Base-by-base conservation (phyloP, 164 flowering plant species). In the Aristolochia californica region DNA sequence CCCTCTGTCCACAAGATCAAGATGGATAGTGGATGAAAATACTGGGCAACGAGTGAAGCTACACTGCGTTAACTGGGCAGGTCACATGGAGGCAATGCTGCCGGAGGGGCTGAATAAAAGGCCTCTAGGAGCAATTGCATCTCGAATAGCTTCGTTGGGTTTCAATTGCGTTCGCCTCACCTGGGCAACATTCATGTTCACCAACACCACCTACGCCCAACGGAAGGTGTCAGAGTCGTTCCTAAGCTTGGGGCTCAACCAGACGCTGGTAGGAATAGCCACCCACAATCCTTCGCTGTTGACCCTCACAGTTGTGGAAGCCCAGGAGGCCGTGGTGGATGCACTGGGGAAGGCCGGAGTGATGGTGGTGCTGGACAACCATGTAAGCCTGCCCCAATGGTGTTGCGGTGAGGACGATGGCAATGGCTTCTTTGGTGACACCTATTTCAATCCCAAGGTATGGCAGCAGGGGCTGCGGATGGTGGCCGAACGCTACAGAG, bases 121-220 rank as follows among this genome's bases (percentile, higher is more conserved):
- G 60, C 80, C 81, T 5, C 27, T 80, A 9, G 34, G n/a, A 14
- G 60, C 50, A 15, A 70, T 77, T 10, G 72, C 64, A 2, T 22
- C 24, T 0, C 40, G 52, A 26, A 65, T 80, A 2, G 38, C 65
- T 21, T 50, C 69, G 2, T 38, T 65, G 30, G 78, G 80, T 0
- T 80, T 77, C 59, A 80, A 75, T 43, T 68, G 73, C 58, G 81
- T 80, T 5, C 71, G 81, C 13, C 69, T 80, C 48, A 77, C 79
- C 1, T 75, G 77, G 77, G 66, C 83, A 2, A 65, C 73, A 1
- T 69, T 34, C 49, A 65, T 75, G 75, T 75, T 68, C 61, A 80
- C 81, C 21, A 43, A 68, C 1, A 9, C 40, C 2, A 2, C 10
- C 18, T 52, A 58, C 38, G 62, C 59, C 2, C 23, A 52, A 1